These are phyloP conservation scores for Phytopythium kandeliae DNA, from an alignment of 352 stramenopile species.

Conservation along the genomic window DNA sequence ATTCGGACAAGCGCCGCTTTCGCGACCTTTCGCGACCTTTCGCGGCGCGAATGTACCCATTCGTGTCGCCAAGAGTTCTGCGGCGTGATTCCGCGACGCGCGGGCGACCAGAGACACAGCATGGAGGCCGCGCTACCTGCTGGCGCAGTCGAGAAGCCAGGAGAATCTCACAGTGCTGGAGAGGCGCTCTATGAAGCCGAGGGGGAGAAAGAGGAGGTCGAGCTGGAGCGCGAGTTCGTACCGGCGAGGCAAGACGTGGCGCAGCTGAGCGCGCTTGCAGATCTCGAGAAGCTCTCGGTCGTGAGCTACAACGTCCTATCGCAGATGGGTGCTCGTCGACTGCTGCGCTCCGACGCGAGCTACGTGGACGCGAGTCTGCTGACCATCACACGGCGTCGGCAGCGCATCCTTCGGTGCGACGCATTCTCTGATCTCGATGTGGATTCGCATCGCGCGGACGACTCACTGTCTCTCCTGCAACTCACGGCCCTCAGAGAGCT, in stretches of 20 bases:
- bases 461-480: no score
- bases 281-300: constrained; percentile 59
- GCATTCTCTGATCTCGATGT: background rate
- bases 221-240: constrained; percentile 30
- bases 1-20: no score
- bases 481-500: constrained; percentile 73
- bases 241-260: constrained; percentile 33
- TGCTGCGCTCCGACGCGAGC: constrained; percentile 35
- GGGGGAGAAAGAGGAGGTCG: background rate
- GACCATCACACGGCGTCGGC: constrained; percentile 45
- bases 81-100: no score
- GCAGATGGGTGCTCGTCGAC: constrained; percentile 55
- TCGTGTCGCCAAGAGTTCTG: background rate
- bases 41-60: background rate
- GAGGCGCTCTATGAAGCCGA: background rate
- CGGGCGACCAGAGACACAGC: no score
- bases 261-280: constrained; percentile 31
- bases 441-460: no score
- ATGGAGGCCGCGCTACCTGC: no score
- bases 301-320: constrained; percentile 83
- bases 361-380: constrained; percentile 50
- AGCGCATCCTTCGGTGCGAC: constrained; percentile 45
- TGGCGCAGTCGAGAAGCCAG: no score
- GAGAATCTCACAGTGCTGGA: background rate
- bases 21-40: constrained; percentile 1